A percentile compares a stretch with the other conserved stretches of the same genome.
phyloP scores from a whole-genome alignment of 768 basidiomycete genomes.

The Hygrophorus pudorinus region DNA sequence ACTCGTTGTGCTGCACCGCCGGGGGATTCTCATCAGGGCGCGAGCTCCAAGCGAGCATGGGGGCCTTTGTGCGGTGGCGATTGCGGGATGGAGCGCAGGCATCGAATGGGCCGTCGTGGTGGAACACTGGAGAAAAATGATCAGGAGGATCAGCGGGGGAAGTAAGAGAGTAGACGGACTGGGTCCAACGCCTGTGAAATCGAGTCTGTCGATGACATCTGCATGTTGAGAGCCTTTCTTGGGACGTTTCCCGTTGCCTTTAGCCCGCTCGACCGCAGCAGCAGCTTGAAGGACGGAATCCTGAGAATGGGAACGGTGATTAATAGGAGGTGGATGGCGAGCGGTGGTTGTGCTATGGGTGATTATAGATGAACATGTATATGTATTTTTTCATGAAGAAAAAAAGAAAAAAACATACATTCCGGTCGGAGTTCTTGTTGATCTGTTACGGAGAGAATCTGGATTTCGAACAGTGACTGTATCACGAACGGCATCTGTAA shows the following conservation, averaged over 20 bases:
- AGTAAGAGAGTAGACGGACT: constrained; percentile 39
- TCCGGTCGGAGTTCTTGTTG: constrained; percentile 50
- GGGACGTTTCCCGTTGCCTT: constrained; percentile 31
- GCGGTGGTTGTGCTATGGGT: constrained; percentile 12
- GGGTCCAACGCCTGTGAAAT: constrained; percentile 75
- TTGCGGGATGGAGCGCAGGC: constrained; percentile 89
- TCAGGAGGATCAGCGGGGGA: constrained; percentile 11
- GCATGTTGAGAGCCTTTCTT: constrained; percentile 77
- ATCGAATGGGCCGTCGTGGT: constrained; percentile 89
- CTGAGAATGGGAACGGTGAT: constrained; percentile 40
- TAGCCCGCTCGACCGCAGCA: constrained; percentile 23
- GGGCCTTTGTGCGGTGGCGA: constrained; percentile 66
- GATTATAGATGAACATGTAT: constrained; percentile 4
- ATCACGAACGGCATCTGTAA: constrained; percentile 58
- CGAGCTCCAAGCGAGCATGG: constrained; percentile 69
- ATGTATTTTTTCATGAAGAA: too few relatives aligned
- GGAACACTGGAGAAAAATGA: constrained; percentile 53
- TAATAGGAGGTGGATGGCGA: constrained; percentile 13
- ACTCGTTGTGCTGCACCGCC: constrained; percentile 26
- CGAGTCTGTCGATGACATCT: constrained; percentile 84
- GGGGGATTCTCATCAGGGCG: constrained; percentile 25
- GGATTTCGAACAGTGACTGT: constrained; percentile 46
- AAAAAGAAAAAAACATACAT: constrained; percentile 32
- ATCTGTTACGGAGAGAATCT: constrained; percentile 36
- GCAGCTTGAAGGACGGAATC: constrained; percentile 25